Evolutionary conservation across 2,329 filamentous ascomycete species (phyloP).

Genomic region (Ascochyta koolunga): DNA sequence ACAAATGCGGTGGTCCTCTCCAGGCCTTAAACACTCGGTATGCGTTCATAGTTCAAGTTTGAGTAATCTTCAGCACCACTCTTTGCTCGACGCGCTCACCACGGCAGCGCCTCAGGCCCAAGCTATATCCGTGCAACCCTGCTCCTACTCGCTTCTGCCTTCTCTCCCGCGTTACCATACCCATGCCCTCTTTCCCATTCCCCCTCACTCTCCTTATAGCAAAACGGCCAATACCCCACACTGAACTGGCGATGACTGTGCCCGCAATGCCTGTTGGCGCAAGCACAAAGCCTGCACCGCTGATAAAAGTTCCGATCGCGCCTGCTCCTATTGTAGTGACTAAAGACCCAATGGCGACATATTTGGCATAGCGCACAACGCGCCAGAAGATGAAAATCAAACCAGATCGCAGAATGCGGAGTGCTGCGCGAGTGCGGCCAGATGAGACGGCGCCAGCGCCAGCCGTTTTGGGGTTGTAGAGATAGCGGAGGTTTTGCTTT

Average conservation of each 20-base stretch:
- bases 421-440: constrained; percentile 48
- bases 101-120: constrained; percentile 29
- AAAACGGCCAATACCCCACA: constrained; percentile 50
- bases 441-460: constrained; percentile 35
- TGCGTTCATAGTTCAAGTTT: too few relatives aligned
- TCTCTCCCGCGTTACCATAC: constrained; percentile 23
- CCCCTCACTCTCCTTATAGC: constrained; percentile 42
- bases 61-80: too few relatives aligned
- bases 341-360: constrained; percentile 50
- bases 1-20: too few relatives aligned
- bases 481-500: constrained; percentile 44
- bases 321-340: constrained; percentile 49
- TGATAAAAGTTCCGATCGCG: constrained; percentile 45
- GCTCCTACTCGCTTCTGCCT: constrained; percentile 20
- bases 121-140: constrained; percentile 16
- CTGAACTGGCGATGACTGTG: constrained; percentile 42
- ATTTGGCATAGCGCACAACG: constrained; percentile 51
- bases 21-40: too few relatives aligned
- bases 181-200: constrained; percentile 31
- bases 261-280: constrained; percentile 51
- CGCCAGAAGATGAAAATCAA: constrained; percentile 53
- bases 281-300: constrained; percentile 50
- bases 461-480: constrained; percentile 41
- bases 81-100: constrained; percentile 10
- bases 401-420: constrained; percentile 48